Percentiles rank a stretch among this genome's conserved stretches.
Conservation (phyloP, 164 flowering plant species). For the Piper betle region DNA sequence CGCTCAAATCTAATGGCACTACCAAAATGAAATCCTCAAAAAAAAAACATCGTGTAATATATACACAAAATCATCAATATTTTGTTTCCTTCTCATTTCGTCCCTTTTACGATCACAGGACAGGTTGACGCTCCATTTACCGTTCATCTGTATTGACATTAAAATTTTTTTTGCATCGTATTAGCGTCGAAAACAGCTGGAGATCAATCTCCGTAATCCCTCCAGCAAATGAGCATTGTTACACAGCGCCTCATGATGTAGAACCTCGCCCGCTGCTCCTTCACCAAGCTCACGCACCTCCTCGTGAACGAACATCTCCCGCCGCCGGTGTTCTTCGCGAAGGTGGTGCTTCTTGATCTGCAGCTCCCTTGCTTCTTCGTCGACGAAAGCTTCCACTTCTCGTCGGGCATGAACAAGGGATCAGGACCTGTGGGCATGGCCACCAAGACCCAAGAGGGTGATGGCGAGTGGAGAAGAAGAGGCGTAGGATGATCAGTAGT, state of each 20-base stretch:
- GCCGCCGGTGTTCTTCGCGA: slow-evolving; percentile 10
- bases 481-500: too few relatives aligned
- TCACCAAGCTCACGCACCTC: slow-evolving; percentile 56
- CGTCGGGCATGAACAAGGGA: slow-evolving; percentile 20
- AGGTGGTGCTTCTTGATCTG: slow-evolving; percentile 3
- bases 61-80: too few relatives aligned
- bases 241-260: slow-evolving; percentile 81
- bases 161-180: too few relatives aligned
- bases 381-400: slow-evolving; percentile 22
- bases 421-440: slow-evolving; percentile 1
- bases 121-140: too few relatives aligned
- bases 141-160: too few relatives aligned
- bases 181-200: too few relatives aligned
- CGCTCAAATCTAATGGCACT: too few relatives aligned
- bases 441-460: background rate
- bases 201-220: slow-evolving; percentile 47
- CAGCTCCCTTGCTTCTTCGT: slow-evolving; percentile 20
- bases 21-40: too few relatives aligned
- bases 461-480: too few relatives aligned
- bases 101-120: too few relatives aligned
- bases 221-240: slow-evolving; percentile 80
- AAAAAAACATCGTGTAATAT: too few relatives aligned
- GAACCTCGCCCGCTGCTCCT: slow-evolving; percentile 73
- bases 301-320: slow-evolving; percentile 38
- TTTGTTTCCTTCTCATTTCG: too few relatives aligned